A percentile compares a stretch with the other conserved stretches of the same genome.
These are phyloP conservation scores for Saxophila tyrrhenica DNA, from an alignment of 495 filamentous ascomycete species.

Conservation along the genomic window DNA sequence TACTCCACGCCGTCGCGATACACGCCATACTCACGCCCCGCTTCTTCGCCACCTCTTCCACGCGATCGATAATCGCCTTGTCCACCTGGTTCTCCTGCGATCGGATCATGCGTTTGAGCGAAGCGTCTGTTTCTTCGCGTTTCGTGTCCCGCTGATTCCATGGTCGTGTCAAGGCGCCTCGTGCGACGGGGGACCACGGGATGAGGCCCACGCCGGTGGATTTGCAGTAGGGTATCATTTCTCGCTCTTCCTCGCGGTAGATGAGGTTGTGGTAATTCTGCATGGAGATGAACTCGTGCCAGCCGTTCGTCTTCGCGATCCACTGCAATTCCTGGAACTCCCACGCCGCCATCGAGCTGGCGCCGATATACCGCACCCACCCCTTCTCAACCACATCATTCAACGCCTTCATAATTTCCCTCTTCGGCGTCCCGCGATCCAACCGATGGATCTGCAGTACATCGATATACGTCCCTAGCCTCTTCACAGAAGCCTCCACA, in stretches of 20 bases:
- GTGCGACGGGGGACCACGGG: conserved; percentile 23
- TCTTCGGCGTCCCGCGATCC: conserved; percentile 42
- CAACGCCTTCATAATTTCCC: conserved; percentile 60
- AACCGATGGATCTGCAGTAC: conserved; percentile 64
- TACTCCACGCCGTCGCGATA: conserved; percentile 12
- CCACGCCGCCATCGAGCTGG: conserved; percentile 44
- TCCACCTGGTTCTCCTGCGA: conserved; percentile 23
- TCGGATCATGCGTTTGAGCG: conserved; percentile 11
- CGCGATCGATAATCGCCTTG: conserved; percentile 12
- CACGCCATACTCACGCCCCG: conserved; percentile 4
- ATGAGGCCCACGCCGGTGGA: not conserved
- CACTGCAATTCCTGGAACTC: conserved; percentile 43
- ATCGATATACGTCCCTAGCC: conserved; percentile 54
- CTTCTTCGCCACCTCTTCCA: conserved; percentile 20
- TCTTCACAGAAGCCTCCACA: conserved; percentile 53
- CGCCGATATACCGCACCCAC: conserved; percentile 40
- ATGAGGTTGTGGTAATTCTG: conserved; percentile 32
- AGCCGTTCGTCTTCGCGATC: conserved; percentile 40
- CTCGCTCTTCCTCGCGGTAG: conserved; percentile 43
- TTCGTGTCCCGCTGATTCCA: conserved; percentile 4
- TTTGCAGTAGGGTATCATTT: conserved; percentile 1
- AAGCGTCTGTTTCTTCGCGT: conserved; percentile 21
- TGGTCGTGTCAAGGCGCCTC: conserved; percentile 30
- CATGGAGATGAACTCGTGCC: conserved; percentile 41
- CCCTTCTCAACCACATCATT: conserved; percentile 48